A percentile compares a stretch with the other conserved stretches of the same genome.
Evolutionary conservation across 2,329 filamentous ascomycete species (phyloP).

Genomic region (Orbilia ellipsospora): DNA sequence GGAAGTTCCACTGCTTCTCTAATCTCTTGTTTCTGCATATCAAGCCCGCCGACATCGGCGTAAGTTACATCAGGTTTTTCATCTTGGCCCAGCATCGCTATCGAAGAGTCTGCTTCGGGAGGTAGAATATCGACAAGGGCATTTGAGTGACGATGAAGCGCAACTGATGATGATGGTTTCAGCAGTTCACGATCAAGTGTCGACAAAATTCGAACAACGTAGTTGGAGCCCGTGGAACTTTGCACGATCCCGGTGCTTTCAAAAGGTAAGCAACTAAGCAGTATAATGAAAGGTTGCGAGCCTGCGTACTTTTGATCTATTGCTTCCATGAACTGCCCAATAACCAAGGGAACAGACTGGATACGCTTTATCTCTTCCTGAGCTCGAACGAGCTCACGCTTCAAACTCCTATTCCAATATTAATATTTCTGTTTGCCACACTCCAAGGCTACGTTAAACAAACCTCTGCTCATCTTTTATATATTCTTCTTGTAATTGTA

Average conservation of each 20-base stretch:
- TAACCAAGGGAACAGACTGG: slow-evolving; percentile 96
- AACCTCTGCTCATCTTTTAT: slow-evolving; percentile 99
- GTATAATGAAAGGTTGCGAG: slow-evolving; percentile 3
- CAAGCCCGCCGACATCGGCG: slow-evolving; percentile 93
- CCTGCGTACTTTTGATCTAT: slow-evolving; percentile 92
- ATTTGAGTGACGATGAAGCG: slow-evolving; percentile 97
- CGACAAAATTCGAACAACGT: slow-evolving; percentile 96
- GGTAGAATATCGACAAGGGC: slow-evolving; percentile 97
- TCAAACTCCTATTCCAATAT: slow-evolving; percentile 77
- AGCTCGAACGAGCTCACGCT: slow-evolving; percentile 94
- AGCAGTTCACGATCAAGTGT: slow-evolving; percentile 98
- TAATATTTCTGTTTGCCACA: slow-evolving; percentile 27
- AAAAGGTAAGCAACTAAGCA: slow-evolving; percentile 38
- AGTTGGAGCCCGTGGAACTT: slow-evolving; percentile 97
- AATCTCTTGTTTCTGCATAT: slow-evolving; percentile 99
- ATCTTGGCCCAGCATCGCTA: slow-evolving; percentile 94
- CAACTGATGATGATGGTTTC: slow-evolving; percentile 97
- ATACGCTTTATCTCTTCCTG: slow-evolving; percentile 99
- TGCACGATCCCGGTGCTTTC: slow-evolving; percentile 96
- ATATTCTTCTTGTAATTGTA: slow-evolving; percentile 98
- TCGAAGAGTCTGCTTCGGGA: slow-evolving; percentile 98
- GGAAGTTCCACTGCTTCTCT: slow-evolving; percentile 96
- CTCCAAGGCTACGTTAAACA: background rate
- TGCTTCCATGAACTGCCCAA: slow-evolving; percentile 99
- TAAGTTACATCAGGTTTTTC: slow-evolving; percentile 99